Evolutionary conservation across 805 yeast genomes (phyloP), one percentile per base, ranked within the genome.

Genomic region (Wickerhamiella nectarea): DNA sequence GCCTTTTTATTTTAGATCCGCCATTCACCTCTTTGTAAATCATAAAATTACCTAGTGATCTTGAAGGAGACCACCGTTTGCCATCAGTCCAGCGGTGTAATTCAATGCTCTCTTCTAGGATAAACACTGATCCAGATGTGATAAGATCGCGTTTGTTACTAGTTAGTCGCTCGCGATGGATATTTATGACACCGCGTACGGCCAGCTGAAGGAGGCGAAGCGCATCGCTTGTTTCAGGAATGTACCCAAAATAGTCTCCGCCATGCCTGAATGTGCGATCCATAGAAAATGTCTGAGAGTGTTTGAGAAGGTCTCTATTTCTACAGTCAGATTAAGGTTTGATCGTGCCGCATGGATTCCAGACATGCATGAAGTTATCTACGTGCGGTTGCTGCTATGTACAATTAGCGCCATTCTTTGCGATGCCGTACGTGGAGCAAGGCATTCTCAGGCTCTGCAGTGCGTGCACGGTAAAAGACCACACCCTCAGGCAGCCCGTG

Each of bases 21-120:
- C 34, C 33, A 14, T 68, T 74, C 22, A 75, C 59, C 56, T 86
- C 91, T 24, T 93, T 71, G 59, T 87, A 87, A 7, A 87, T 78
- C 34, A 87, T 65, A 54, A 87, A 87, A 45, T 89, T 68, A 4
- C 94, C 94, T 19, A 85, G 68, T 29, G 86, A 84, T 42, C 96
- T 67, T 1, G 91, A 80, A 0, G 96, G 95, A 2, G 87, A 76
- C 97, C 97, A 87, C 7, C 87, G 68, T 12, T 82, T 73, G 11
- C 95, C 95, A 56, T 89, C 97, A 1, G 97, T 87, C 97, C 97
- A 87, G 48, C 97, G 69, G 57, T 81, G 81, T 6, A 28, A 5
- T 2, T 38, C 24, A 46, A 87, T 85, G 51, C 80, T 84, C 60
- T 86, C 95, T 38, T 80, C 72, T 55, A 86, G 85, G 1, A 87